phyloP scores from a whole-genome alignment of 2,329 filamentous ascomycete genomes.

The Aspergillus japonicus region DNA sequence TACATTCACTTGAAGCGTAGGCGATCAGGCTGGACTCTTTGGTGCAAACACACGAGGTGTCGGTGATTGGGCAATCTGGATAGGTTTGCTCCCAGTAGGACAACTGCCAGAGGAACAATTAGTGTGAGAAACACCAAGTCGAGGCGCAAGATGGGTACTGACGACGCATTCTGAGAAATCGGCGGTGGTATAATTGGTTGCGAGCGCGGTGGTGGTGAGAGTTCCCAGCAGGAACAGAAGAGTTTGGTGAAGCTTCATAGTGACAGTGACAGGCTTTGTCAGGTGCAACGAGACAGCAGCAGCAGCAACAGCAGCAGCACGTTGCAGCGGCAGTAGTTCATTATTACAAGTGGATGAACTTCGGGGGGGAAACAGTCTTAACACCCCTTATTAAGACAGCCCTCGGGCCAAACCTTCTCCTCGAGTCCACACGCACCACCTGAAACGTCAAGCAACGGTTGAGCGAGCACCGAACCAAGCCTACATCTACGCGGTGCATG shows the following conservation, averaged over 20 bases:
- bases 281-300: background rate
- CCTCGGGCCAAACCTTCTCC: background rate
- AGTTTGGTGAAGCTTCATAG: background rate
- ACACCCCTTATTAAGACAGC: background rate
- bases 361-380: background rate
- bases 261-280: background rate
- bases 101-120: background rate
- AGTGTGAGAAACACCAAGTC: background rate
- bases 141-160: background rate
- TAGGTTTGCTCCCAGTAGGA: background rate
- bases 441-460: background rate
- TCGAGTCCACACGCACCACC: background rate
- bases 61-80: background rate
- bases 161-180: slow-evolving; percentile 1
- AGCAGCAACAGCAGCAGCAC: background rate
- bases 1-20: slow-evolving; percentile 6
- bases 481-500: background rate
- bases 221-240: background rate
- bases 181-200: background rate
- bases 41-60: slow-evolving; percentile 7
- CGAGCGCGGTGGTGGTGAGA: background rate
- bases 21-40: background rate
- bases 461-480: background rate
- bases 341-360: background rate
- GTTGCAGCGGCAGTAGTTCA: background rate